These are phyloP conservation scores for Coemansia sp. DNA, from an alignment of 192 early-diverging fungal species.

Conservation along the genomic window DNA sequence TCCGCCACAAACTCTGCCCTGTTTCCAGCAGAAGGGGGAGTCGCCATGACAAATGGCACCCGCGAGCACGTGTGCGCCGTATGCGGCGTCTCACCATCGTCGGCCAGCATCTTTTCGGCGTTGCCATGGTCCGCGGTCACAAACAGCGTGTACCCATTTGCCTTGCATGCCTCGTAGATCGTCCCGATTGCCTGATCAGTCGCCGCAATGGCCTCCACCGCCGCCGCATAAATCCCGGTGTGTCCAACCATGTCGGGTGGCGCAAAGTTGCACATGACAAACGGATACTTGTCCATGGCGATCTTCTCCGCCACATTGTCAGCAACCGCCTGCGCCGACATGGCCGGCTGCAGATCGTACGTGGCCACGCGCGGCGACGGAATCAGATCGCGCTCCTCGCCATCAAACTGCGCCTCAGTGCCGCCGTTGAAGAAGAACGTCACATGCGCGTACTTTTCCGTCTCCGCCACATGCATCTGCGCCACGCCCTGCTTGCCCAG, in stretches of 20 bases:
- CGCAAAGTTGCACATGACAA: constrained; percentile 99
- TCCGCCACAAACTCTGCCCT: constrained; percentile 53
- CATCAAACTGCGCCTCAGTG: constrained; percentile 80
- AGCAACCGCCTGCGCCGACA: constrained; percentile 86
- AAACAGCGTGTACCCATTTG: constrained; percentile 84
- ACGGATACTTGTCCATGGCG: constrained; percentile 72
- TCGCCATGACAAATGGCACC: constrained; percentile 90
- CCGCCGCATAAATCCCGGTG: constrained; percentile 92
- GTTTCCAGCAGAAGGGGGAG: constrained; percentile 6
- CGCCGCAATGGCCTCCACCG: constrained; percentile 84
- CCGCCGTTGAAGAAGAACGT: constrained; percentile 99
- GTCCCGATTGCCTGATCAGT: constrained; percentile 93
- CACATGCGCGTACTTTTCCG: constrained; percentile 99
- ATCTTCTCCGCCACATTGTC: constrained; percentile 87
- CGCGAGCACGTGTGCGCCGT: constrained; percentile 90
- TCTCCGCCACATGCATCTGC: constrained; percentile 97
- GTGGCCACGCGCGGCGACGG: constrained; percentile 93
- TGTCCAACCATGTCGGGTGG: constrained; percentile 97
- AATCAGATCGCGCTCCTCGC: constrained; percentile 88
- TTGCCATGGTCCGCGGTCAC: constrained; percentile 99
- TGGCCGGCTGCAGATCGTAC: constrained; percentile 94
- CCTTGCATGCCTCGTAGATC: constrained; percentile 89
- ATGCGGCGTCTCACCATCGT: constrained; percentile 80
- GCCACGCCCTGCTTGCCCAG: constrained; percentile 78
- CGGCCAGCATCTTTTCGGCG: constrained; percentile 95